phyloP scores from a whole-genome alignment of 495 filamentous ascomycete species.

The Trichoderma asperelloides region DNA sequence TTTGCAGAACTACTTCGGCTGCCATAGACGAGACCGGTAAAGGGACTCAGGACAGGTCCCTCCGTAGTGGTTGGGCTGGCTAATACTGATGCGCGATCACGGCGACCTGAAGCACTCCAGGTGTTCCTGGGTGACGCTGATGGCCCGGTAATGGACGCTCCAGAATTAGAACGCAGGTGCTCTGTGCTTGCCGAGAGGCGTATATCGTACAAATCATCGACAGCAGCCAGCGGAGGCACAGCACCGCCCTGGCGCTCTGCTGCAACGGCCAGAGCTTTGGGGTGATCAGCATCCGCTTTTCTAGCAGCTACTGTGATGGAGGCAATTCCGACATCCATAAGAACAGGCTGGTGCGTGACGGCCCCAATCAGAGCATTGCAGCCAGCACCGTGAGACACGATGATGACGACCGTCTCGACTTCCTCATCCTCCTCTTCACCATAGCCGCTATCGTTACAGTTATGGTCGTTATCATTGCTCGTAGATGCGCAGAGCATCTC shows the following conservation, averaged over 20 bases:
- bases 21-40: not conserved
- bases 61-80: constrained; percentile 12
- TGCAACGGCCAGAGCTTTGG: constrained; percentile 2
- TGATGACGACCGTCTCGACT: constrained; percentile 69
- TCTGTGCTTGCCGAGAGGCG: constrained; percentile 70
- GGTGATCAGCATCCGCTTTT: constrained; percentile 34
- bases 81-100: constrained; percentile 18
- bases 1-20: constrained; percentile 20
- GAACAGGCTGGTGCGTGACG: constrained; percentile 76
- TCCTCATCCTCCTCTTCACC: constrained; percentile 45
- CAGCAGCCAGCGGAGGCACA: constrained; percentile 19
- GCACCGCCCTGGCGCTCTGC: constrained; percentile 20
- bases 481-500: constrained; percentile 28
- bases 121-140: constrained; percentile 15
- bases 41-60: constrained; percentile 6
- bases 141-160: constrained; percentile 25
- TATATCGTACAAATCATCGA: constrained; percentile 64
- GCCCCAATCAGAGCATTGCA: constrained; percentile 94
- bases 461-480: constrained; percentile 16
- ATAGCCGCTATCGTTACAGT: constrained; percentile 35
- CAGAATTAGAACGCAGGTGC: constrained; percentile 52
- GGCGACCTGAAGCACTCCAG: constrained; percentile 13
- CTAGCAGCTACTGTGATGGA: constrained; percentile 85
- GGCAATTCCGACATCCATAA: constrained; percentile 82
- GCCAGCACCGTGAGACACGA: constrained; percentile 95